Conservation (phyloP, 345 rosid genomes). For the Triadica sebifera region DNA sequence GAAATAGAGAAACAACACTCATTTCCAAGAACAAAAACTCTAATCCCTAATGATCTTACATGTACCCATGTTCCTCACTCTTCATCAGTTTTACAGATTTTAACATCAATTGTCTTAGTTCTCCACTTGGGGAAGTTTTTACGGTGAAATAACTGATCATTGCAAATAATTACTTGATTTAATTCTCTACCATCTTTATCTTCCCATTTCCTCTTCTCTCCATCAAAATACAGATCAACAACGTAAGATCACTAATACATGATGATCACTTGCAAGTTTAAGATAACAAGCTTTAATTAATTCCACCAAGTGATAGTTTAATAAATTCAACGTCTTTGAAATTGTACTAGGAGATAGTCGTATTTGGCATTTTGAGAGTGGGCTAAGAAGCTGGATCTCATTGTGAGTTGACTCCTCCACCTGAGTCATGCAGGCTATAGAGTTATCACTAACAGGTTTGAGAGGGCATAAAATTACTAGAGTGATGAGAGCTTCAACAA, state of each 20-base stretch:
- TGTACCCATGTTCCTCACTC: conserved; percentile 4
- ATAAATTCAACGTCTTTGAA: background rate
- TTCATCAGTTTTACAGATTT: background rate
- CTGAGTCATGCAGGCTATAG: conserved; percentile 11
- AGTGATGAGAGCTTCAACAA: background rate
- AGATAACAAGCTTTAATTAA: conserved; percentile 5
- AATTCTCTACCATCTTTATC: background rate
- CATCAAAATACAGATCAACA: conserved; percentile 26
- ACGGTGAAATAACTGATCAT: too few species aligned
- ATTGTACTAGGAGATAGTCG: background rate
- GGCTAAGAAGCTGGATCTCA: conserved; percentile 13
- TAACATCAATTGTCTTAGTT: background rate
- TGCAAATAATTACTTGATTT: background rate
- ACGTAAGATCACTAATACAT: conserved; percentile 21
- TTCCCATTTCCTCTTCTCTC: background rate
- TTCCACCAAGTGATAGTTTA: conserved; percentile 12
- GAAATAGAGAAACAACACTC: conserved; percentile 33
- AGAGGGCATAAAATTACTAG: conserved; percentile 6
- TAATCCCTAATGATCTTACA: background rate
- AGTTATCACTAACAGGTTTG: background rate
- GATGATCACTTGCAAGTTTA: background rate
- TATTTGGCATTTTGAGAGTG: conserved; percentile 16
- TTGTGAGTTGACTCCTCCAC: conserved; percentile 15
- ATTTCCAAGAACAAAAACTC: conserved; percentile 23
- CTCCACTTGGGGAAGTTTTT: too few species aligned